These are phyloP conservation scores for Sclerotinia trifoliorum DNA, from an alignment of 2,329 filamentous ascomycete genomes.

Conservation along the genomic window DNA sequence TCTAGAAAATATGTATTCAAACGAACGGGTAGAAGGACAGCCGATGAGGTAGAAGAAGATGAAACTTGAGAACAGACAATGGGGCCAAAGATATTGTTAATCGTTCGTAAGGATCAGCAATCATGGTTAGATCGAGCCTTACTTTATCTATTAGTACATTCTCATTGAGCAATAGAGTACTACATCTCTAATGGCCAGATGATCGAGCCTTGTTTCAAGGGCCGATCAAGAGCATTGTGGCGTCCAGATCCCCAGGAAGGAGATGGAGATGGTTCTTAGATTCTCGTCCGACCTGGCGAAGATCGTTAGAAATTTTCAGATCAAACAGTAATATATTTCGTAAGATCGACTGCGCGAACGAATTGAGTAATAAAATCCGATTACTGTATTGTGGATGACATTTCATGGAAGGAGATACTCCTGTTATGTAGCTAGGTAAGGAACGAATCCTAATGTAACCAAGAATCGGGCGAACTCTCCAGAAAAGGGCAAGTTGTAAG, in stretches of 20 bases:
- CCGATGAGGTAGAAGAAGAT: slow-evolving; percentile 5
- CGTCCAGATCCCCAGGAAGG: not conserved
- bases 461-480: not conserved
- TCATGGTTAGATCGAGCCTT: slow-evolving; percentile 9
- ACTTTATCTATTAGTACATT: not conserved
- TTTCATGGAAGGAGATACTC: slow-evolving; percentile 6
- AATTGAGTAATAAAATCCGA: not conserved
- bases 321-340: not conserved
- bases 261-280: not conserved
- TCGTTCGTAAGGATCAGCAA: slow-evolving; percentile 4
- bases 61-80: slow-evolving; percentile 20
- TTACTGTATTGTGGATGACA: not conserved
- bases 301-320: not conserved
- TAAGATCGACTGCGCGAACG: not conserved
- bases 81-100: not conserved
- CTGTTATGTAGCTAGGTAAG: not conserved
- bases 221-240: not conserved
- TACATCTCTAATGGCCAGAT: not conserved
- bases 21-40: slow-evolving; percentile 3
- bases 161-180: not conserved
- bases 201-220: not conserved
- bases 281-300: not conserved
- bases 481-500: slow-evolving; percentile 12
- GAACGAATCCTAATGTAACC: slow-evolving; percentile 10
- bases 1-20: not conserved